These are phyloP conservation scores for Aureobasidium vineae DNA, from an alignment of 2,329 filamentous ascomycete species.

Conservation along the genomic window DNA sequence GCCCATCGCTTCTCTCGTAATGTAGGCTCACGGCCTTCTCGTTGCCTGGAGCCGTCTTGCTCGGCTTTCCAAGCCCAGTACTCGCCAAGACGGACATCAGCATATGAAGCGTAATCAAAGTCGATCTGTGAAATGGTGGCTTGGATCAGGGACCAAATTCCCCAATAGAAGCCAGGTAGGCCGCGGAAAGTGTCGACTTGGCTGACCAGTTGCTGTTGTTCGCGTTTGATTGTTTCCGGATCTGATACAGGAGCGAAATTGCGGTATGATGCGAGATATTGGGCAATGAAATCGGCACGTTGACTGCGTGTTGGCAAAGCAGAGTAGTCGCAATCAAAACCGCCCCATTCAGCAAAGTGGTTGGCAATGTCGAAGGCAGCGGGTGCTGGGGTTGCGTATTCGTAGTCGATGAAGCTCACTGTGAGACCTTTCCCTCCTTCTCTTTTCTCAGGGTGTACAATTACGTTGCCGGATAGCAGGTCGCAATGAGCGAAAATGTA, in stretches of 20 bases:
- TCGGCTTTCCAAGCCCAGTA: conserved; percentile 91
- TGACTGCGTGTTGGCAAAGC: conserved; percentile 75
- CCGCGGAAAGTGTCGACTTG: conserved; percentile 88
- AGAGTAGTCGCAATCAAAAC: conserved; percentile 89
- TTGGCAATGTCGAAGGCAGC: conserved; percentile 96
- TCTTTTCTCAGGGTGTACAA: conserved; percentile 52
- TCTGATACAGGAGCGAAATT: conserved; percentile 35
- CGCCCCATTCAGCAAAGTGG: conserved; percentile 98
- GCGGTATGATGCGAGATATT: conserved; percentile 75
- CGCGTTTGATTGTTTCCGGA: conserved; percentile 50
- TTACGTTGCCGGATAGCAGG: conserved; percentile 93
- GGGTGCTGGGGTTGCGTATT: conserved; percentile 92
- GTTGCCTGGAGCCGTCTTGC: conserved; percentile 59
- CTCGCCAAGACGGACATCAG: conserved; percentile 79
- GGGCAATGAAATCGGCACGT: conserved; percentile 74
- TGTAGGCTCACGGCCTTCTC: conserved; percentile 59
- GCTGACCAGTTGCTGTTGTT: conserved; percentile 66
- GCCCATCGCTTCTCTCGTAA: conserved; percentile 80
- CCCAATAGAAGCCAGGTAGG: conserved; percentile 86
- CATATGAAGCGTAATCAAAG: conserved; percentile 93
- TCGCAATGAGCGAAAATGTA: conserved; percentile 95
- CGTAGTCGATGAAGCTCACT: conserved; percentile 94
- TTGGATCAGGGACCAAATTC: conserved; percentile 95
- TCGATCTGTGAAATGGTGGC: conserved; percentile 91
- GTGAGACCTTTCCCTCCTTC: conserved; percentile 29